A percentile compares a stretch with the other conserved stretches of the same genome.
Evolutionary conservation across 345 rosid genomes (phyloP).

Genomic region (Geranium rotundifolium): DNA sequence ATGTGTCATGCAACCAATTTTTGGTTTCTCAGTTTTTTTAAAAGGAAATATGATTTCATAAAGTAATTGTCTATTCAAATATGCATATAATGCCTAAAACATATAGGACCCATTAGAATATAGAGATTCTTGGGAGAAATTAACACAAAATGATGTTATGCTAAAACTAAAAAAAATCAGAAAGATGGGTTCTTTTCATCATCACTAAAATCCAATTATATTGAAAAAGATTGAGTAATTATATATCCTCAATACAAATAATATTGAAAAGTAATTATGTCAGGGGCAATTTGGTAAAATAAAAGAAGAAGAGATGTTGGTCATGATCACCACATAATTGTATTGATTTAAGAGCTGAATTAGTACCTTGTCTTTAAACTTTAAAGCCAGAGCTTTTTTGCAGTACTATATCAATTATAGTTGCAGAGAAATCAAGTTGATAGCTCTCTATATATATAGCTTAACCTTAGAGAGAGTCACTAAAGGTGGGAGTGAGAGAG

Average conservation of each 20-base stretch:
- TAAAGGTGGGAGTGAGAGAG: slow-evolving; percentile 3
- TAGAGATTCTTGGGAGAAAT: neutral
- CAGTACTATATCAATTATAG: too few species aligned
- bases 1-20: too few species aligned
- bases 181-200: neutral
- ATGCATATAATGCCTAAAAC: neutral
- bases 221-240: neutral
- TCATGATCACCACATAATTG: slow-evolving; percentile 7
- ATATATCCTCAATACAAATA: neutral
- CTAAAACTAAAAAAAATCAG: too few species aligned
- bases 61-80: neutral
- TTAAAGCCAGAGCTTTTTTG: too few species aligned
- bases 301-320: slow-evolving; percentile 16
- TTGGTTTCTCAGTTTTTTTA: too few species aligned
- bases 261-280: neutral
- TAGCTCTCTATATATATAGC: too few species aligned
- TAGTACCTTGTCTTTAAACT: slow-evolving; percentile 13
- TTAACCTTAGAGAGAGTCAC: slow-evolving; percentile 4
- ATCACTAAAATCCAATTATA: neutral
- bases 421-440: neutral
- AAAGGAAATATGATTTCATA: neutral
- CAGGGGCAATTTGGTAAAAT: slow-evolving; percentile 38
- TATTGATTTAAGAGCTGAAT: slow-evolving; percentile 31
- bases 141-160: neutral
- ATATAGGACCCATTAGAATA: neutral